Evolutionary conservation across 73 alveolate genomes (phyloP).

Genomic region (Diophrys appendiculata): DNA sequence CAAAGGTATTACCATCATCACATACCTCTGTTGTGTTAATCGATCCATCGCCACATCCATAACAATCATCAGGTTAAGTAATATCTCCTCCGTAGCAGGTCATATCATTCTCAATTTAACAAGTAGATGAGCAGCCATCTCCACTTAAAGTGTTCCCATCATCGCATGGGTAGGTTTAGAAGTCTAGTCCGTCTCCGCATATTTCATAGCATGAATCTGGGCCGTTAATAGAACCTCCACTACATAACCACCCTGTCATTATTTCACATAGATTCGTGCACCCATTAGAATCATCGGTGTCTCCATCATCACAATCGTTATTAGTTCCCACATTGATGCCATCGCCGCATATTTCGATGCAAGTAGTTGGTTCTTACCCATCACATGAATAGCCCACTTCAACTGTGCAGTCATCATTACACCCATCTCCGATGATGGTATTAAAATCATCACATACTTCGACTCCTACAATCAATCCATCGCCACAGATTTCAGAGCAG

Average conservation of each 20-base stretch:
- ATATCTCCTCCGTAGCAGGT: constrained; percentile 4
- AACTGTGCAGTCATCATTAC: constrained; percentile 30
- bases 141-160: constrained; percentile 51
- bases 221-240: not conserved
- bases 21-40: constrained; percentile 20
- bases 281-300: constrained; percentile 39
- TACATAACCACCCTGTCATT: not conserved
- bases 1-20: constrained; percentile 21
- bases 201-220: constrained; percentile 1
- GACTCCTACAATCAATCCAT: constrained; percentile 12
- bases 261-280: constrained; percentile 24
- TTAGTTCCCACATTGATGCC: constrained; percentile 8
- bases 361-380: constrained; percentile 15
- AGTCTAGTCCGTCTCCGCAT: constrained; percentile 9
- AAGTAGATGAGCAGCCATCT: constrained; percentile 42
- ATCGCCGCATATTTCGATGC: constrained; percentile 16
- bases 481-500: constrained; percentile 21
- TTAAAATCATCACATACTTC: constrained; percentile 71
- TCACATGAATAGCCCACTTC: constrained; percentile 48
- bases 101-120: constrained; percentile 56
- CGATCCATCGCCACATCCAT: constrained; percentile 42
- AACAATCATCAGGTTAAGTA: constrained; percentile 30
- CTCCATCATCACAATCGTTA: constrained; percentile 54
- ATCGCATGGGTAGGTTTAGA: constrained; percentile 22
- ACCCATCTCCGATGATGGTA: constrained; percentile 60